Evolutionary conservation across 768 basidiomycete species (phyloP), one percentile per base, ranked within the genome.

Genomic region (Crepidotus variabilis): DNA sequence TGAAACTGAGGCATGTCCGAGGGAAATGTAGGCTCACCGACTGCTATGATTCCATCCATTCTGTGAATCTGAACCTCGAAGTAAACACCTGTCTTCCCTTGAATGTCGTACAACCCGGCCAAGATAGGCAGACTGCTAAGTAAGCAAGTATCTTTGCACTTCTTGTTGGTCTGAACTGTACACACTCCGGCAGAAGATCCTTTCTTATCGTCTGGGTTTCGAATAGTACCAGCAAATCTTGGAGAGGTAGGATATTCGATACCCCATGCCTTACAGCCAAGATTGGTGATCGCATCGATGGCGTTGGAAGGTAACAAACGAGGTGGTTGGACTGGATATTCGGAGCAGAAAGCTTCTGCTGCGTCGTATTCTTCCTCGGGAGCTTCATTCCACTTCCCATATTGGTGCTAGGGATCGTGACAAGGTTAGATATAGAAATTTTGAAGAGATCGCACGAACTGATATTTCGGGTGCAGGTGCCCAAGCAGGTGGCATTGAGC

Each of bases 91-190:
- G 60, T 57, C 55, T 84, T 81, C 4, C 75, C 79, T 28, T 75
- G 76, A 11, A 77, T 75, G 54, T 82, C 78, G 58, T 87, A 88
- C 36, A 84, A 69, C 16, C 85, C 87, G 6, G 80, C 80, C 35
- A 83, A 62, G 47, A 88, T 72, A 0, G 86, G 87, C 6, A 86
- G 65, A 63, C 81, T 72, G 69, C 86, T 86, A 65, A 85, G 59
- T 32, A 88, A 62, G 65, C 80, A 84, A 2, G 75, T 69, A 57
- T 82, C 81, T 54, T 72, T 68, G 68, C 84, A 87, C 2, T 58
- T 57, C 2, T 57, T 23, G 0, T 56, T 58, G 1, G 84, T 83
- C 47, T 70, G 61, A 7, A 88, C 76, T 20, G 62, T 68, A 34
- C 39, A 43, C 5, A 43, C 39, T 35, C 77, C 70, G 14, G 78